Evolutionary conservation across 805 yeast species (phyloP).

Genomic region (Wickerhamiella bombiphila): DNA sequence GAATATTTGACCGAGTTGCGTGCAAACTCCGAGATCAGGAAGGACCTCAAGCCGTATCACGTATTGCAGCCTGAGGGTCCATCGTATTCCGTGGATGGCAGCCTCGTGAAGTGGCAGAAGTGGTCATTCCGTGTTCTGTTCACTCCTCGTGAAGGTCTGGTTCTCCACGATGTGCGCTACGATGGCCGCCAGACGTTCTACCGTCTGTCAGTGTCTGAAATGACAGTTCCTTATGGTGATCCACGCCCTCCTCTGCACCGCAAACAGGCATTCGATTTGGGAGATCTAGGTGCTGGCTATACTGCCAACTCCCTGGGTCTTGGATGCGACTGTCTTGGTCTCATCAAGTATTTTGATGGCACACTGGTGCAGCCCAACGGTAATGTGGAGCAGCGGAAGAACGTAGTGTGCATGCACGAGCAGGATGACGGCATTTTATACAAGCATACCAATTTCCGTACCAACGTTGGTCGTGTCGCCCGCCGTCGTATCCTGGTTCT

Average conservation of each 20-base stretch:
- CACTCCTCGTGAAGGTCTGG: slow-evolving; percentile 67
- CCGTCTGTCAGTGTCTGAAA: slow-evolving; percentile 59
- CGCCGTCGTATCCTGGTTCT: slow-evolving; percentile 68
- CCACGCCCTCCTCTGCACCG: slow-evolving; percentile 72
- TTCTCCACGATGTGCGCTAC: slow-evolving; percentile 54
- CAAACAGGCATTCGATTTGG: slow-evolving; percentile 75
- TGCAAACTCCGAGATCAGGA: slow-evolving; percentile 40
- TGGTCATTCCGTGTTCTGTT: slow-evolving; percentile 65
- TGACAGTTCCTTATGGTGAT: slow-evolving; percentile 81
- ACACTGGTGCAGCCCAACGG: slow-evolving; percentile 43
- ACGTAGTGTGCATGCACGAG: slow-evolving; percentile 71
- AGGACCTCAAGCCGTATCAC: slow-evolving; percentile 53
- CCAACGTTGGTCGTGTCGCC: slow-evolving; percentile 58
- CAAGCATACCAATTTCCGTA: slow-evolving; percentile 66
- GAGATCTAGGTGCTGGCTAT: slow-evolving; percentile 71
- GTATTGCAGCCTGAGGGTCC: slow-evolving; percentile 81
- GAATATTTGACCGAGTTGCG: slow-evolving; percentile 61
- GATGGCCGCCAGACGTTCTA: slow-evolving; percentile 66
- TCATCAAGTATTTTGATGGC: slow-evolving; percentile 58
- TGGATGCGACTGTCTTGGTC: slow-evolving; percentile 76
- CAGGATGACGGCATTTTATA: slow-evolving; percentile 67
- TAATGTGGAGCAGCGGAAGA: slow-evolving; percentile 46
- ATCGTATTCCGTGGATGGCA: slow-evolving; percentile 47
- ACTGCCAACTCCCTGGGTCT: slow-evolving; percentile 51
- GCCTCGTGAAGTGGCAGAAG: slow-evolving; percentile 62